A percentile compares a stretch with the other conserved stretches of the same genome.
phyloP scores from a whole-genome alignment of 768 basidiomycete species.

The Russula griseocarnosa region DNA sequence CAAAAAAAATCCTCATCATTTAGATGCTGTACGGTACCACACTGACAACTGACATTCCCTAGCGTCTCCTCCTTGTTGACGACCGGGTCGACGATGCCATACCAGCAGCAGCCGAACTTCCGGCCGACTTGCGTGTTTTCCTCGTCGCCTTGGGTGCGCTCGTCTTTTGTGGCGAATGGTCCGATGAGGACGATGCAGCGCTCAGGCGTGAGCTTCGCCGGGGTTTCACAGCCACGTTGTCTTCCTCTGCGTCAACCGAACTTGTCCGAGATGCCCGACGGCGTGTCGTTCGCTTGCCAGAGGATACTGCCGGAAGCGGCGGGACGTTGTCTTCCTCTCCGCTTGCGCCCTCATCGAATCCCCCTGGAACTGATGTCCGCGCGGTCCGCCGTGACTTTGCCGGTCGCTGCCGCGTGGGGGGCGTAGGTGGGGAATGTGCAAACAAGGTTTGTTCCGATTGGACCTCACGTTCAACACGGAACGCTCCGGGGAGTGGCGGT shows the following conservation, averaged over 20 bases:
- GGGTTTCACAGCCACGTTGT: neutral
- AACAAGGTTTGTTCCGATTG: constrained; percentile 3
- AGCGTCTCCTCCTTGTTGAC: constrained; percentile 22
- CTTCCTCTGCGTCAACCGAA: constrained; percentile 21
- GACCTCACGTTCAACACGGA: constrained; percentile 9
- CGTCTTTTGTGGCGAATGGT: constrained; percentile 25
- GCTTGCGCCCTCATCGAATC: constrained; percentile 20
- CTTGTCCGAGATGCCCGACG: constrained; percentile 13
- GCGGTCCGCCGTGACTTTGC: constrained; percentile 22
- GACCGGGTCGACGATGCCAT: constrained; percentile 15
- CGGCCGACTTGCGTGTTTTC: constrained; percentile 13
- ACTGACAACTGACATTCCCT: neutral
- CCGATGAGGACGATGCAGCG: constrained; percentile 25
- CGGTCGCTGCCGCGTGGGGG: constrained; percentile 18
- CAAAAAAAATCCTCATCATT: neutral
- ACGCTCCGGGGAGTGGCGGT: constrained; percentile 21
- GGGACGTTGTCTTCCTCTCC: constrained; percentile 27
- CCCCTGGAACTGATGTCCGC: constrained; percentile 17
- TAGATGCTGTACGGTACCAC: neutral
- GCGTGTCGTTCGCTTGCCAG: constrained; percentile 25
- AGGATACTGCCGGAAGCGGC: constrained; percentile 20
- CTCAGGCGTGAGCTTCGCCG: constrained; percentile 29
- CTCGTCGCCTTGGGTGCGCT: constrained; percentile 17
- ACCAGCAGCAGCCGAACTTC: constrained; percentile 29
- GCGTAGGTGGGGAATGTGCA: constrained; percentile 23